Evolutionary conservation across 139 green algal genomes (phyloP).

Genomic region (Chlorella sp.): DNA sequence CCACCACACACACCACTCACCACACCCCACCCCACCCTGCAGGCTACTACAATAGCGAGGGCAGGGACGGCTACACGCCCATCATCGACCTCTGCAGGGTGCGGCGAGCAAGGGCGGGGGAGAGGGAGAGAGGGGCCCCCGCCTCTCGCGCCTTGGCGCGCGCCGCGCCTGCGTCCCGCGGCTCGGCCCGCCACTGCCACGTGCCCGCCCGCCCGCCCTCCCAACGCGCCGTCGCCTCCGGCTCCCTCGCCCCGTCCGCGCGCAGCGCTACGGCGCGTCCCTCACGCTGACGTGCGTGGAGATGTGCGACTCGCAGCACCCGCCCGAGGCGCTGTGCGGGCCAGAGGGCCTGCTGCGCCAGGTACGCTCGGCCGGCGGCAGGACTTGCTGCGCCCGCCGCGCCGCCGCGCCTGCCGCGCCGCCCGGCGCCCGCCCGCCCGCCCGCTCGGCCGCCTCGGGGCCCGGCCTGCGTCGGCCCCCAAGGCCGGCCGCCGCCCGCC

Average conservation of each 20-base stretch:
- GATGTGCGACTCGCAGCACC: constrained; percentile 97
- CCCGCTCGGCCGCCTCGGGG: too few relatives aligned
- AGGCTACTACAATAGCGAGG: constrained; percentile 93
- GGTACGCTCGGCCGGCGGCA: constrained; percentile 2
- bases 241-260: neutral
- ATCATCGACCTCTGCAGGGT: constrained; percentile 72
- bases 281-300: constrained; percentile 97
- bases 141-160: too few relatives aligned
- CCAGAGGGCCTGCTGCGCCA: constrained; percentile 86
- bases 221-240: neutral
- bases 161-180: too few relatives aligned
- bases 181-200: neutral
- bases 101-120: too few relatives aligned
- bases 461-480: too few relatives aligned
- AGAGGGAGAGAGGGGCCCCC: too few relatives aligned
- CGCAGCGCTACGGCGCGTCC: constrained; percentile 59
- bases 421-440: too few relatives aligned
- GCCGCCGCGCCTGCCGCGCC: neutral
- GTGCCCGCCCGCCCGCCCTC: neutral
- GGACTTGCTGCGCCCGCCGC: neutral
- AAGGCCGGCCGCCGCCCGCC: too few relatives aligned
- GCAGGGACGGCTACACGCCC: constrained; percentile 78
- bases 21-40: neutral
- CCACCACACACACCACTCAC: too few relatives aligned
- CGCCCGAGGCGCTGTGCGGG: constrained; percentile 77